Conservation (phyloP, 768 basidiomycete species). For the Amyloporia xantha region DNA sequence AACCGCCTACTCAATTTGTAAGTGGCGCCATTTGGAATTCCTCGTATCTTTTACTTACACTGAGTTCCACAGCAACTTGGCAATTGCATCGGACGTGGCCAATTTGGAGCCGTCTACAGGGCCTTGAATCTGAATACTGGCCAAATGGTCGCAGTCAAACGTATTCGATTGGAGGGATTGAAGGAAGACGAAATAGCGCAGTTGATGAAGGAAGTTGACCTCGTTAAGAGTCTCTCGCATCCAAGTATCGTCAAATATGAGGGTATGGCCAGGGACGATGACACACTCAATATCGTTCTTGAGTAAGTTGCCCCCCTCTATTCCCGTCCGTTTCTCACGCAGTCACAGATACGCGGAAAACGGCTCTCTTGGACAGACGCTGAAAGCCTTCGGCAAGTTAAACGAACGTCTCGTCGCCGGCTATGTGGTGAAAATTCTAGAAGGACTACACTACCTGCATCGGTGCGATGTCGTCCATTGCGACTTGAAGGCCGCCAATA, state of each 20-base stretch:
- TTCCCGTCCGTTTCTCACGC: neutral
- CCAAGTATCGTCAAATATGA: slow-evolving; percentile 98
- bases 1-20: slow-evolving; percentile 74
- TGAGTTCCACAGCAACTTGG: slow-evolving; percentile 74
- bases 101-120: slow-evolving; percentile 94
- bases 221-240: slow-evolving; percentile 86
- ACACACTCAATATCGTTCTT: slow-evolving; percentile 86
- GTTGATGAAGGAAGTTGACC: slow-evolving; percentile 90
- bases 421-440: slow-evolving; percentile 94
- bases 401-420: slow-evolving; percentile 88
- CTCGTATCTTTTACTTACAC: slow-evolving; percentile 2
- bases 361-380: slow-evolving; percentile 87
- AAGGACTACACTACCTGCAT: slow-evolving; percentile 93
- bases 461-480: slow-evolving; percentile 89
- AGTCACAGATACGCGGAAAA: slow-evolving; percentile 84
- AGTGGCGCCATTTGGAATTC: slow-evolving; percentile 29
- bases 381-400: slow-evolving; percentile 90
- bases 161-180: slow-evolving; percentile 83
- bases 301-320: slow-evolving; percentile 58
- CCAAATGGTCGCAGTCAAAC: slow-evolving; percentile 99
- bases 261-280: slow-evolving; percentile 86
- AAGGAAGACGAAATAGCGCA: slow-evolving; percentile 87
- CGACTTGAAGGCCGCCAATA: slow-evolving; percentile 97
- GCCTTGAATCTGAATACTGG: slow-evolving; percentile 92
- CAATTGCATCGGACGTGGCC: slow-evolving; percentile 93